Base-by-base conservation (phyloP, 345 rosid species). In the Acer negundo region DNA sequence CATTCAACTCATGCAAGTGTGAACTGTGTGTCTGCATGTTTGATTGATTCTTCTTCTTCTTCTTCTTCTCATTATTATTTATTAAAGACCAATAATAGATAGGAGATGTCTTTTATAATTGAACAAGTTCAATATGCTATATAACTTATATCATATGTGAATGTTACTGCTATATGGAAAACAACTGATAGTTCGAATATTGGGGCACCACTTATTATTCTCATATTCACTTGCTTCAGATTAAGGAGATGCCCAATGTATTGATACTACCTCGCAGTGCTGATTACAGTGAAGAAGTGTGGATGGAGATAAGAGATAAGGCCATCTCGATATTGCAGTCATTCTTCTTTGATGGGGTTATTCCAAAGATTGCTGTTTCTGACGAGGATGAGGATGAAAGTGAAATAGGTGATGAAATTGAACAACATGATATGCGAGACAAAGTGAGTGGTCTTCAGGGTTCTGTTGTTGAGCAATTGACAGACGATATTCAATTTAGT, bases 231-330 rank as follows among this genome's bases (percentile, higher is more conserved):
- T 82, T 66, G 67, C 59, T 82, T 72, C 86, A 94, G 99, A 92
- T 97, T 82, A 93, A 89, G 87, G 99, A 97, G 88, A 94, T 94
- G 99, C 98, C 99, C 66, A 97, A 93, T 87, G 99, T 97, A 75
- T 84, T 97, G 85, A 84, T 97, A 81, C 96, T 93, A 82, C 98
- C 99, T 26, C 97, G 90, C 55, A 93, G 99, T 90, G 99, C 98
- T 42, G 99, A 97, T 90, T 97, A 94, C 79, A 97, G 98, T 82
- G 99, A 97, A 90, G 99, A 97, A 88, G 98, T 91, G 49, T 97
- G 99, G 99, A 84, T 94, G 90, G 98, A 97, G 87, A 92, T 94
- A 67, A 88, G 98, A 81, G 99, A 97, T 72, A 97, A 97, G 80
- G 91, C 97, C 62, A 87, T 93, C 72, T 90, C 97, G 67, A 82